phyloP scores from a whole-genome alignment of 257 asterid species.

The Voacanga thouarsii region DNA sequence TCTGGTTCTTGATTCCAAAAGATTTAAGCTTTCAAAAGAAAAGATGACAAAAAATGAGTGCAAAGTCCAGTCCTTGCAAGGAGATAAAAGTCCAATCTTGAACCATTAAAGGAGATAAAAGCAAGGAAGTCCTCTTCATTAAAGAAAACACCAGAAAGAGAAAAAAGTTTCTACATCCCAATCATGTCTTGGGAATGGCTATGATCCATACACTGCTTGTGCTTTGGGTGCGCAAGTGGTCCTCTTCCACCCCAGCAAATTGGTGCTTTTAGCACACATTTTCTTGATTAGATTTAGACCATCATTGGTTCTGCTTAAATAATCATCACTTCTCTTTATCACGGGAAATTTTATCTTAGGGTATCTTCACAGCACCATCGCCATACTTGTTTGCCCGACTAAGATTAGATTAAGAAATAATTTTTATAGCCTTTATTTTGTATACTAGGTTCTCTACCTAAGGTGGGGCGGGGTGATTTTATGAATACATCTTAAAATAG shows the following conservation, averaged over 20 bases:
- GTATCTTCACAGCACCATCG: no score
- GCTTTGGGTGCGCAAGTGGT: constrained; percentile 30
- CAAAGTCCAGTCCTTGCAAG: not conserved
- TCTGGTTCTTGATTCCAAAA: not conserved
- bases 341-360: not conserved
- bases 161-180: not conserved
- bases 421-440: no score
- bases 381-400: no score
- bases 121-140: not conserved
- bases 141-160: not conserved
- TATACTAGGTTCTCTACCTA: no score
- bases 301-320: not conserved
- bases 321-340: not conserved
- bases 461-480: no score
- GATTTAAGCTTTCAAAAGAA: not conserved
- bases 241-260: constrained; percentile 18
- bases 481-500: no score
- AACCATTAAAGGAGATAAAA: not conserved
- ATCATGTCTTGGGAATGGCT: constrained; percentile 8
- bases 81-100: not conserved
- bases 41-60: not conserved
- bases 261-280: not conserved
- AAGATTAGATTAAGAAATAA: no score
- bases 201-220: constrained; percentile 17
- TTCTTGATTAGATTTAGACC: no score